Evolutionary conservation across 2,329 filamentous ascomycete species (phyloP).

Genomic region (Venturia aucupariae): DNA sequence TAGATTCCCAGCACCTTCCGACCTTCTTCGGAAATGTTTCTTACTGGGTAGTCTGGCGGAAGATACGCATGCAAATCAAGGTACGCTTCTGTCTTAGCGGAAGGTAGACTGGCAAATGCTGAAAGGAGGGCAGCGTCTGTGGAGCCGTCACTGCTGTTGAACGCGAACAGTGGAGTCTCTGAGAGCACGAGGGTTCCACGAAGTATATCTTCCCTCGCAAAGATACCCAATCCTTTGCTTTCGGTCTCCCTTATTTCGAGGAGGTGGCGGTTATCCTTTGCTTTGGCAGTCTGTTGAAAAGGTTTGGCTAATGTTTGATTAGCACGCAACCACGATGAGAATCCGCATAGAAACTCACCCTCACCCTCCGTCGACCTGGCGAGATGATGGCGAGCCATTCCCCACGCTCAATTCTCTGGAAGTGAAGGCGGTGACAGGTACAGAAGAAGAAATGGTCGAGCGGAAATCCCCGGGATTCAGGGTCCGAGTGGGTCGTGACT

Average conservation of each 20-base stretch:
- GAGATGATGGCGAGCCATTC: neutral
- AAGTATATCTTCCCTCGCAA: neutral
- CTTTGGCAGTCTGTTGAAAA: neutral
- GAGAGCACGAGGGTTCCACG: conserved; percentile 4
- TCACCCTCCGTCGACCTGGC: neutral
- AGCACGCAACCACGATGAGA: neutral
- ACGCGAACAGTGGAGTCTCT: conserved; percentile 5
- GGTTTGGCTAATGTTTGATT: neutral
- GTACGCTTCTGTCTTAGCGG: neutral
- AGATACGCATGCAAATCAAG: conserved; percentile 4
- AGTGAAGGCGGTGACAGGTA: neutral
- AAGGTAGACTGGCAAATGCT: neutral
- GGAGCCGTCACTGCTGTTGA: neutral
- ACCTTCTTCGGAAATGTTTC: conserved; percentile 2
- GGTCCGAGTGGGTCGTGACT: neutral
- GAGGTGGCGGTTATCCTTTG: conserved; percentile 16
- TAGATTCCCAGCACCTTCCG: conserved; percentile 11
- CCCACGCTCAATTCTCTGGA: neutral
- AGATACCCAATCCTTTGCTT: neutral
- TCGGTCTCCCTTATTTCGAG: neutral
- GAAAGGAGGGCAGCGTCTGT: neutral
- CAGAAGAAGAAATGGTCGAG: neutral
- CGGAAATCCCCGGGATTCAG: neutral
- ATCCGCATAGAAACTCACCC: too few relatives aligned
- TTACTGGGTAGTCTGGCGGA: neutral